Base-by-base conservation (phyloP, 208 protist genomes). In the Trypanosoma theileri region DNA sequence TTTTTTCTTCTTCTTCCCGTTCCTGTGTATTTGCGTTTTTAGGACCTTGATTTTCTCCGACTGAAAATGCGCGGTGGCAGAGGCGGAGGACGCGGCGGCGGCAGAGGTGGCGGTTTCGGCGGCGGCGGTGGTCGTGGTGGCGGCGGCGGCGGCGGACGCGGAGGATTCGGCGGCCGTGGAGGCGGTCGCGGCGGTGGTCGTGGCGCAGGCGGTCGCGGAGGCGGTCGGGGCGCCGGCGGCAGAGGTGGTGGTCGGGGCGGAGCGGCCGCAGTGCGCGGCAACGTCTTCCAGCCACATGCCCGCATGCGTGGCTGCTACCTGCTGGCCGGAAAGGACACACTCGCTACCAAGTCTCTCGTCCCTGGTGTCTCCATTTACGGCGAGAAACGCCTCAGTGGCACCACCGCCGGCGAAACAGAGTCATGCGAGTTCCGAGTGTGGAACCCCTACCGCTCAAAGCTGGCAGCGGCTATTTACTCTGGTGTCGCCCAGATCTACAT, bases 391-490 rank as follows among this genome's bases (percentile, higher is more conserved):
- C 90, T 99, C 46, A 86, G 82, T 60, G 90, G 85, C 46, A 91
- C 82, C 3, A 74, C 91, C 41, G 75, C 71, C 11, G 84, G 85
- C 28, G 81, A 92, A 67, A 85, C 76, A 8, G 85, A 91, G 67
- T 86, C 87, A 16, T 89, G 98, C 66, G 99, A 99, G 92, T 99
- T 99, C 90, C 96, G 99, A 74, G 96, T 99, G 44, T 99, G 99
- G 99, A 99, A 99, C 80, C 99, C 99, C 44, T 99, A 99, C 97
- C 86, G 99, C 66, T 99, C 98, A 40, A 99, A 99, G 93, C 82
- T 99, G 45, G 99, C 96, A 42, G 96, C 99, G 12, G 98, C 97
- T 63, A 95, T 99, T 70, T 87, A 99, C 54, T 93, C 95, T 63
- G 99, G 99, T 85, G 87, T 99, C 31, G 97, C 98, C 31, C 97